phyloP scores from a whole-genome alignment of 192 early-diverging fungal genomes.

The Cladochytrium replicatum region DNA sequence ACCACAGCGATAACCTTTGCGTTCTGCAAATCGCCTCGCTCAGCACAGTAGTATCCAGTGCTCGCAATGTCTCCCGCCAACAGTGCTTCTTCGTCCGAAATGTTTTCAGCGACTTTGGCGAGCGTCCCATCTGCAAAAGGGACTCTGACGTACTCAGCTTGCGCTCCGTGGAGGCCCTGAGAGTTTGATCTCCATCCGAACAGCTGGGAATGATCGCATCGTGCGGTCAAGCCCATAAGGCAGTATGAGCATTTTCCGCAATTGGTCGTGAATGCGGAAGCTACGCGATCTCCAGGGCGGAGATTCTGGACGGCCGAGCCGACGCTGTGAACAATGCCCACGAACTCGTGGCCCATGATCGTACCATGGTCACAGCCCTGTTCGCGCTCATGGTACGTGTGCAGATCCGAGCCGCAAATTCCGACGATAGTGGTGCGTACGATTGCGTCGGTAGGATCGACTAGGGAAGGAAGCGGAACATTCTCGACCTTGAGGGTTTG shows the following conservation, averaged over 20 bases:
- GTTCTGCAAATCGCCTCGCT: slow-evolving; percentile 17
- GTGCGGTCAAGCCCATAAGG: slow-evolving; percentile 12
- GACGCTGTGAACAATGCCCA: slow-evolving; percentile 41
- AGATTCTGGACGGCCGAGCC: slow-evolving; percentile 32
- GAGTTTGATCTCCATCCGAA: slow-evolving; percentile 17
- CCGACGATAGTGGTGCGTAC: too few species aligned
- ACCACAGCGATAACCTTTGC: slow-evolving; percentile 43
- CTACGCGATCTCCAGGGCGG: slow-evolving; percentile 40
- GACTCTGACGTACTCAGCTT: slow-evolving; percentile 43
- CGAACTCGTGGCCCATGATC: slow-evolving; percentile 45
- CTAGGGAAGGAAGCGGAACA: too few species aligned
- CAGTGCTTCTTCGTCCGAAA: slow-evolving; percentile 37
- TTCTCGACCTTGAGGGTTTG: too few species aligned
- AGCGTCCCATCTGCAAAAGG: slow-evolving; percentile 47
- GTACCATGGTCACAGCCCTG: too few species aligned
- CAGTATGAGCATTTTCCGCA: slow-evolving; percentile 48
- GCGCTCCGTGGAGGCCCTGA: slow-evolving; percentile 27
- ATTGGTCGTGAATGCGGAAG: slow-evolving; percentile 26
- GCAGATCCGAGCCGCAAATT: too few species aligned
- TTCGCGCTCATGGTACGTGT: too few species aligned
- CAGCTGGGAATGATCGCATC: slow-evolving; percentile 16
- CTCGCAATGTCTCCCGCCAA: slow-evolving; percentile 41
- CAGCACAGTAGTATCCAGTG: slow-evolving; percentile 40
- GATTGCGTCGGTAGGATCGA: too few species aligned
- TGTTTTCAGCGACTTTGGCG: slow-evolving; percentile 27